A percentile compares a stretch with the other conserved stretches of the same genome.
These are phyloP conservation scores for Pyracantha coccinea DNA, from an alignment of 331 rosid genomes.

Conservation along the genomic window DNA sequence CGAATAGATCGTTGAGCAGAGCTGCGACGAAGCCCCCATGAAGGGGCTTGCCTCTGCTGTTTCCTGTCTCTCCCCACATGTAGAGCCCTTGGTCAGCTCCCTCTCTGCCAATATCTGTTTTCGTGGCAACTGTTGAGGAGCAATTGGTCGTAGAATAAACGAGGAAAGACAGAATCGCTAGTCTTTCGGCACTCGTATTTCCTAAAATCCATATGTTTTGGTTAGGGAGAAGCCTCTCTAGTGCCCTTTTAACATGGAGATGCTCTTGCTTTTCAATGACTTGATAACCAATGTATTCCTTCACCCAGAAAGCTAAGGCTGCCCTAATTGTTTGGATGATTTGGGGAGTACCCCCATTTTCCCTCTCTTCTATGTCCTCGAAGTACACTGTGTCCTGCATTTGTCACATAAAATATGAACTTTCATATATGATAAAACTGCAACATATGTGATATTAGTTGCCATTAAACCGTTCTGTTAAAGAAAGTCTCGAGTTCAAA, in stretches of 20 bases:
- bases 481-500: too few species aligned
- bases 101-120: not conserved
- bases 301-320: constrained; percentile 88
- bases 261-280: constrained; percentile 62
- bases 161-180: constrained; percentile 62
- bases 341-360: constrained; percentile 84
- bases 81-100: constrained; percentile 17
- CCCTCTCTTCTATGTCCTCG: constrained; percentile 75
- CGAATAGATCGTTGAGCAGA: constrained; percentile 75
- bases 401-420: not conserved
- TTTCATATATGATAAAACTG: too few species aligned
- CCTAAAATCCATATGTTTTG: constrained; percentile 57
- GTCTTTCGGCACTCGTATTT: constrained; percentile 47
- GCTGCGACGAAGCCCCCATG: constrained; percentile 78
- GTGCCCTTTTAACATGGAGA: constrained; percentile 35
- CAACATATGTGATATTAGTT: too few species aligned
- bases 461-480: too few species aligned
- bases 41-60: constrained; percentile 54
- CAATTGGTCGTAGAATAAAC: constrained; percentile 44
- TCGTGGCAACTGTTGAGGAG: not conserved
- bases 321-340: constrained; percentile 74
- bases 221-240: constrained; percentile 49
- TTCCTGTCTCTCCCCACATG: constrained; percentile 51
- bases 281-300: constrained; percentile 50
- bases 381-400: constrained; percentile 62